Evolutionary conservation across 257 asterid genomes (phyloP), one percentile per base, ranked within the genome.

Genomic region (Primulina tabacum): DNA sequence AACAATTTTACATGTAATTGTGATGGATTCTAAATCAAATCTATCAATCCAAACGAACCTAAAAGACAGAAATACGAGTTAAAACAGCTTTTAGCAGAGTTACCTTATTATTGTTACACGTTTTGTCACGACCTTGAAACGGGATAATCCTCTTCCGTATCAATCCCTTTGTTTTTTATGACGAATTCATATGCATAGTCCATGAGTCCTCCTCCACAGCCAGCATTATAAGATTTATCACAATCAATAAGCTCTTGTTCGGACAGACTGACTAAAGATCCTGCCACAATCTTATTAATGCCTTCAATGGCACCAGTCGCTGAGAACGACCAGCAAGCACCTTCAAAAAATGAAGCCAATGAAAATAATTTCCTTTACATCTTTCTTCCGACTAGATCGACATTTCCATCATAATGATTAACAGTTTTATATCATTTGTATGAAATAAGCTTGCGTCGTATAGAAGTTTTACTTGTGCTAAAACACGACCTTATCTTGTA

Each of bases 221-320:
- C 99, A 5, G 69, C 81, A 52, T 94, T 91, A 56, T 82, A 94
- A 20, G 92, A 78, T 71, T 67, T 88, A 80, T 94, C 99, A 8
- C 99, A 94, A 35, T 94, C 97, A 5, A 94, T 82, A 30, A 94
- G 83, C 78, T 94, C 99, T 78, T 94, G 99, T 73, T 94, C 99
- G 3, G 99, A 94, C 33, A 94, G 82, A 76, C 99, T 94, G 21
- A 86, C 65, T 20, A 94, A 96, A 26, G 96, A 86, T 74, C 96
- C 96, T 17, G 92, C 82, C 61, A 77, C 80, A 6, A 94, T 91
- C 88, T 94, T 69, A 59, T 91, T 94, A 60, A 94, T 82, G 74
- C 99, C 99, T 77, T 94, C 99, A 1, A 91, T 78, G 43, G 99
- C 99, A 4, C 99, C 99, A 0, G 99, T 94, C 14, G 99, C 95